A percentile compares a stretch with the other conserved stretches of the same genome.
These are phyloP conservation scores for Coemansia sp. DNA, from an alignment of 192 early-diverging fungal species.

Conservation along the genomic window DNA sequence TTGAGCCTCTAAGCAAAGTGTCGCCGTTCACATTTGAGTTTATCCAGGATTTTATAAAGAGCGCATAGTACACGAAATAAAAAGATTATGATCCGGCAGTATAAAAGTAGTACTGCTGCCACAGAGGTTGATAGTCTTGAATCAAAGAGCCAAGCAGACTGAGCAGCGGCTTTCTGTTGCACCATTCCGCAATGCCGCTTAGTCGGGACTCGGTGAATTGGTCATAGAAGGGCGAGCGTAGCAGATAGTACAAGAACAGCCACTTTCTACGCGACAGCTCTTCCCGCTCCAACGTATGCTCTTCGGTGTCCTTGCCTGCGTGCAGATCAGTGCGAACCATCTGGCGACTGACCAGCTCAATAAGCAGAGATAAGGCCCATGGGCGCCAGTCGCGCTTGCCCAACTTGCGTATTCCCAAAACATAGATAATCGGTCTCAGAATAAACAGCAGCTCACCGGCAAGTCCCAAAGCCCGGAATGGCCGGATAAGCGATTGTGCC, in stretches of 20 bases:
- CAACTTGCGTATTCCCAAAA: conserved; percentile 70
- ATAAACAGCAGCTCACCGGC: conserved; percentile 79
- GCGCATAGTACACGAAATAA: conserved; percentile 1
- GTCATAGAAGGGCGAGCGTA: conserved; percentile 83
- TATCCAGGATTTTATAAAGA: conserved; percentile 20
- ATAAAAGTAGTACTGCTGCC: conserved; percentile 89
- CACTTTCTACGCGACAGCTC: conserved; percentile 72
- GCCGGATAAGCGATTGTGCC: conserved; percentile 68
- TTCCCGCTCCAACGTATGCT: conserved; percentile 71
- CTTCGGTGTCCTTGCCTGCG: conserved; percentile 7
- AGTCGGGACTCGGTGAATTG: conserved; percentile 68
- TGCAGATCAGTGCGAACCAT: conserved; percentile 47
- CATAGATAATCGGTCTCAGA: conserved; percentile 82
- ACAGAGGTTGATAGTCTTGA: conserved; percentile 84
- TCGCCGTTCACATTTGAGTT: conserved; percentile 25
- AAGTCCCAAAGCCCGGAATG: conserved; percentile 53
- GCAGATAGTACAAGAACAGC: conserved; percentile 75
- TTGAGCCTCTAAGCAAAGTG: conserved; percentile 29
- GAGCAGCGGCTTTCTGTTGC: conserved; percentile 72
- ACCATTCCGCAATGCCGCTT: conserved; percentile 61
- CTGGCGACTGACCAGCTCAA: conserved; percentile 63
- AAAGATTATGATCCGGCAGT: conserved; percentile 59
- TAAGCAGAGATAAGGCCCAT: conserved; percentile 74
- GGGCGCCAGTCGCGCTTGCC: conserved; percentile 78
- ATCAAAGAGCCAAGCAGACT: conserved; percentile 75